These are phyloP conservation scores for Leccinum aurantiacum DNA, from an alignment of 768 basidiomycete species.

Conservation along the genomic window DNA sequence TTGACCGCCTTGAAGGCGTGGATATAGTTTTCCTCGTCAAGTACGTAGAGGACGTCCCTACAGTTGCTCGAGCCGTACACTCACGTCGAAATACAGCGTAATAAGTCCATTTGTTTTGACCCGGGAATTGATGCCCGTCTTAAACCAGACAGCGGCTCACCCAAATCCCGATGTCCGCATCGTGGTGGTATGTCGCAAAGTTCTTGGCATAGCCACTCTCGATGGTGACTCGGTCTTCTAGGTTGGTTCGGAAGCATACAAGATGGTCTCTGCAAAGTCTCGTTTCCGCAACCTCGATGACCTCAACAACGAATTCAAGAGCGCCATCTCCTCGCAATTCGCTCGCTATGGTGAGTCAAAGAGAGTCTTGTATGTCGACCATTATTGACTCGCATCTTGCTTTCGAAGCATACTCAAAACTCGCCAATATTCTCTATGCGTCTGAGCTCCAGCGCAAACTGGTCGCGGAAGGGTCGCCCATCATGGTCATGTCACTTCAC, in stretches of 20 bases:
- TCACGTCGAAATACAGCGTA: conserved; percentile 33
- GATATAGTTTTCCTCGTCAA: conserved; percentile 44
- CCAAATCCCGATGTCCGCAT: conserved; percentile 58
- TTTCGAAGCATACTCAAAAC: conserved; percentile 46
- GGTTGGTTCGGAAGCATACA: conserved; percentile 36
- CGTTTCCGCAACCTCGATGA: conserved; percentile 22
- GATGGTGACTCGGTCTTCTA: conserved; percentile 7
- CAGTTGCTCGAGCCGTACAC: not conserved
- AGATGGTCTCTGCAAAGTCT: conserved; percentile 14
- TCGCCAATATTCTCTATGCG: conserved; percentile 52
- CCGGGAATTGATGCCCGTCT: conserved; percentile 49
- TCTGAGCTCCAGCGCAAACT: conserved; percentile 50
- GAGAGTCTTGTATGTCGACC: accelerated
- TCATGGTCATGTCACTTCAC: conserved; percentile 21
- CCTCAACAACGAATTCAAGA: conserved; percentile 35
- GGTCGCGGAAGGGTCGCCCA: conserved; percentile 3
- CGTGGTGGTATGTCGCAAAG: conserved; percentile 45
- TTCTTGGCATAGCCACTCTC: not conserved
- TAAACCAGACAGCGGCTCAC: conserved; percentile 48
- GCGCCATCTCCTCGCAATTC: conserved; percentile 8
- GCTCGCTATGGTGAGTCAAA: not conserved
- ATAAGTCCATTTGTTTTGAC: conserved; percentile 59
- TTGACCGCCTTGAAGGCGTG: conserved; percentile 32
- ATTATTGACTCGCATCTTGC: not conserved
- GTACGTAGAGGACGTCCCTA: conserved; percentile 25